phyloP scores from a whole-genome alignment of 768 basidiomycete species.

The Fomitopsis pulvina region DNA sequence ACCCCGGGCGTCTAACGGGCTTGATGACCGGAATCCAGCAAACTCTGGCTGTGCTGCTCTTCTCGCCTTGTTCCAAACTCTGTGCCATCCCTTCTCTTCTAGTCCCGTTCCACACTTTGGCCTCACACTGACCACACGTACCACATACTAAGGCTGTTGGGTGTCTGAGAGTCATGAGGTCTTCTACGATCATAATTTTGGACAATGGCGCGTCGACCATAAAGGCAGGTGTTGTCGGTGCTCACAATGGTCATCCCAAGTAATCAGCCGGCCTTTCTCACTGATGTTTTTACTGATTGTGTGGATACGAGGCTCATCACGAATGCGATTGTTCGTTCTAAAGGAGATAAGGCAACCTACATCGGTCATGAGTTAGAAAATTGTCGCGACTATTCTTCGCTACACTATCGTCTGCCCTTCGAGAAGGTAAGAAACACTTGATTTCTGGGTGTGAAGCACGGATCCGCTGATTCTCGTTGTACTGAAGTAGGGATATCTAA shows the following conservation, averaged over 20 bases:
- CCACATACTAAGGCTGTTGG: too few species aligned
- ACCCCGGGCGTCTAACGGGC: too few species aligned
- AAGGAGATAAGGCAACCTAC: slow-evolving; percentile 76
- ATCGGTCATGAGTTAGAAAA: slow-evolving; percentile 77
- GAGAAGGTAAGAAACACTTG: slow-evolving; percentile 50
- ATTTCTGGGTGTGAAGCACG: not conserved
- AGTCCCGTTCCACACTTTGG: too few species aligned
- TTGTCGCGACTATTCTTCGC: slow-evolving; percentile 74
- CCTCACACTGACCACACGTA: not conserved
- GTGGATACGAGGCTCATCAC: slow-evolving; percentile 49
- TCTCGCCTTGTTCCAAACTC: too few species aligned
- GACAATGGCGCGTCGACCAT: slow-evolving; percentile 87
- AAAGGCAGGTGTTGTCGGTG: slow-evolving; percentile 57
- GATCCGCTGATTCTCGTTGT: slow-evolving; percentile 15
- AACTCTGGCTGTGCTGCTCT: too few species aligned
- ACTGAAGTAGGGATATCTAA: slow-evolving; percentile 68
- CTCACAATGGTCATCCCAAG: slow-evolving; percentile 24
- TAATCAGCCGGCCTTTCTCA: slow-evolving; percentile 10
- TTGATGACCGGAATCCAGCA: too few species aligned
- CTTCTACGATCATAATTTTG: slow-evolving; percentile 42
- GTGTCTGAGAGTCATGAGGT: slow-evolving; percentile 4
- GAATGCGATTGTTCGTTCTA: slow-evolving; percentile 82
- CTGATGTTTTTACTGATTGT: not conserved
- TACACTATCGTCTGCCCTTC: slow-evolving; percentile 80
- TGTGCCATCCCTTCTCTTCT: too few species aligned